Percentiles rank a stretch among this genome's conserved stretches.
These are phyloP conservation scores for Lachancea sp. DNA, from an alignment of 805 yeast species.

Conservation along the genomic window DNA sequence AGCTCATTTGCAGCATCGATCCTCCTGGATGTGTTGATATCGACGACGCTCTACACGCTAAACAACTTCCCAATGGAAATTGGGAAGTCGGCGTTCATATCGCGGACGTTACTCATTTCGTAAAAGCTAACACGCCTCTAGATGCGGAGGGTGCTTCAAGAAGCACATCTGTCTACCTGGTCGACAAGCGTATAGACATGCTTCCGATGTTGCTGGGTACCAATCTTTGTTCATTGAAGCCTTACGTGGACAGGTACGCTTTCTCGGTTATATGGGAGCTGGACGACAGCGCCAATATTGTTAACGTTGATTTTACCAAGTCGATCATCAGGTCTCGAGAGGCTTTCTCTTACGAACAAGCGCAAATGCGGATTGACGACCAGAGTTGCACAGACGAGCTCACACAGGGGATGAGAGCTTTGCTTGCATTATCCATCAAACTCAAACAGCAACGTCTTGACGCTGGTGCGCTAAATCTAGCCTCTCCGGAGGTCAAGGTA, in stretches of 20 bases:
- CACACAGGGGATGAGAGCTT: conserved; percentile 81
- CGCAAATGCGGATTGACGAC: conserved; percentile 89
- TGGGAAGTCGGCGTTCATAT: conserved; percentile 98
- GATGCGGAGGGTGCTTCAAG: conserved; percentile 96
- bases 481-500: conserved; percentile 97
- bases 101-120: conserved; percentile 98
- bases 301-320: conserved; percentile 71
- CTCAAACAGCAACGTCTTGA: conserved; percentile 80
- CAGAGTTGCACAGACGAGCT: conserved; percentile 66
- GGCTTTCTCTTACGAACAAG: conserved; percentile 91
- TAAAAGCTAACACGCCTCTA: conserved; percentile 82
- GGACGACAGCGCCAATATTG: conserved; percentile 78
- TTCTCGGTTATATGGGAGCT: conserved; percentile 95
- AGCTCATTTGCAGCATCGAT: conserved; percentile 89
- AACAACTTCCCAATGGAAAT: conserved; percentile 79
- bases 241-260: conserved; percentile 92
- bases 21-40: conserved; percentile 98
- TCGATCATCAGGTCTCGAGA: conserved; percentile 86
- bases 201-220: conserved; percentile 92
- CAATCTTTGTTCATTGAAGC: conserved; percentile 88
- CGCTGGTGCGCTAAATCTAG: conserved; percentile 93
- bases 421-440: conserved; percentile 72
- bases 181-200: conserved; percentile 98
- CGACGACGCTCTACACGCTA: conserved; percentile 95
- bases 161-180: conserved; percentile 95